These are phyloP conservation scores for Monilinia fructigena DNA, from an alignment of 2,329 filamentous ascomycete species.

Conservation along the genomic window DNA sequence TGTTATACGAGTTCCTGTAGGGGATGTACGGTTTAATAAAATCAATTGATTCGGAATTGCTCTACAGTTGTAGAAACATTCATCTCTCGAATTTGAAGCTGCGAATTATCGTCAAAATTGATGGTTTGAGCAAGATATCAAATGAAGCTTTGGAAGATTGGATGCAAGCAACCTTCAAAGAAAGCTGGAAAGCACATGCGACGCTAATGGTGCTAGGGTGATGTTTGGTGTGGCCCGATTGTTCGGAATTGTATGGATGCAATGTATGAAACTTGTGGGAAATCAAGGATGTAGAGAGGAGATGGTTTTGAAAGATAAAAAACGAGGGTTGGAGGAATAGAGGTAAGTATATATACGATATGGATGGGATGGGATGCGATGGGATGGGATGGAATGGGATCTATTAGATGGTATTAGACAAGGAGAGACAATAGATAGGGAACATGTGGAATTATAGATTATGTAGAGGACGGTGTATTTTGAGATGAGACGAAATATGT, in stretches of 20 bases:
- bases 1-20: not conserved
- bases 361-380: not conserved
- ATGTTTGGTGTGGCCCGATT: conserved; percentile 7
- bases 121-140: not conserved
- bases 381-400: too few relatives aligned
- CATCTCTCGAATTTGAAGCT: conserved; percentile 1
- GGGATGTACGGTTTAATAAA: not conserved
- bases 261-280: not conserved
- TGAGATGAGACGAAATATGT: not conserved
- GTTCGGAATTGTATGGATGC: conserved; percentile 9
- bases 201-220: not conserved
- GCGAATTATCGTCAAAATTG: not conserved
- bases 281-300: not conserved
- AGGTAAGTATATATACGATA: not conserved
- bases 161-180: not conserved
- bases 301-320: not conserved
- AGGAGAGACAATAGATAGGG: not conserved
- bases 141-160: not conserved
- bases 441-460: not conserved
- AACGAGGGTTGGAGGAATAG: not conserved
- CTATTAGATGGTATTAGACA: not conserved
- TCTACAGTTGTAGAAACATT: not conserved
- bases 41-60: not conserved
- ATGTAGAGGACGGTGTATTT: not conserved
- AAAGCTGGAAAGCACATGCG: conserved; percentile 18